Evolutionary conservation across 164 flowering plant genomes (phyloP).

Genomic region (Vitis cinerea): DNA sequence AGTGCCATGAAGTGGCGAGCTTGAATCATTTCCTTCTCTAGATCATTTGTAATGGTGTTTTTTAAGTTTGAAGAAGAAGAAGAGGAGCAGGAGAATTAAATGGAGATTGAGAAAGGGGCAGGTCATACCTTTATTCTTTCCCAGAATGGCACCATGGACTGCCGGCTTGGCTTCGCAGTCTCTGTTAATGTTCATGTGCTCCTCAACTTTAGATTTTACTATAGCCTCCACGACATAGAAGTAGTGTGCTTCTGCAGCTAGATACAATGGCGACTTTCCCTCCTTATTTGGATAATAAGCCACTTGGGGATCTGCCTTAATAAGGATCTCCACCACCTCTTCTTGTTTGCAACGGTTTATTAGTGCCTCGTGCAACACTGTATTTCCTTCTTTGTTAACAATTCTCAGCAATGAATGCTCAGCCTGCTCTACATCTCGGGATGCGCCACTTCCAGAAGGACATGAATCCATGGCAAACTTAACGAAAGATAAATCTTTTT

Average conservation of each 20-base stretch:
- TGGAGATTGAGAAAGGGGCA: too few species aligned
- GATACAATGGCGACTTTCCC: neutral
- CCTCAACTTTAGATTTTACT: neutral
- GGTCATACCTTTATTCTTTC: constrained; percentile 1
- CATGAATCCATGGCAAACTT: neutral
- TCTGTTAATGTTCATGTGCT: neutral
- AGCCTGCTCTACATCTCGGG: neutral
- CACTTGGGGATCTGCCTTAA: neutral
- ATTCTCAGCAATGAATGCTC: neutral
- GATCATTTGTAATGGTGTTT: neutral
- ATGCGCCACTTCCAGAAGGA: too few species aligned
- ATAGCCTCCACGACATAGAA: neutral
- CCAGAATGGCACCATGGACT: constrained; percentile 2
- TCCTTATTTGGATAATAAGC: neutral
- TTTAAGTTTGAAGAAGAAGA: too few species aligned
- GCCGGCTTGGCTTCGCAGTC: neutral
- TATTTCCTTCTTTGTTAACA: neutral
- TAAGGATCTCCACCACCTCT: neutral
- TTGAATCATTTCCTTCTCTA: too few species aligned
- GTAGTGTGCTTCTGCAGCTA: neutral
- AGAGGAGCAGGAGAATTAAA: too few species aligned
- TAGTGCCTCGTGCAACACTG: neutral
- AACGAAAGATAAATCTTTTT: neutral
- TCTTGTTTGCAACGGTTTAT: neutral
- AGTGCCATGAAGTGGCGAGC: neutral